Evolutionary conservation across 257 asterid genomes (phyloP).

Genomic region (Salvia hispanica): DNA sequence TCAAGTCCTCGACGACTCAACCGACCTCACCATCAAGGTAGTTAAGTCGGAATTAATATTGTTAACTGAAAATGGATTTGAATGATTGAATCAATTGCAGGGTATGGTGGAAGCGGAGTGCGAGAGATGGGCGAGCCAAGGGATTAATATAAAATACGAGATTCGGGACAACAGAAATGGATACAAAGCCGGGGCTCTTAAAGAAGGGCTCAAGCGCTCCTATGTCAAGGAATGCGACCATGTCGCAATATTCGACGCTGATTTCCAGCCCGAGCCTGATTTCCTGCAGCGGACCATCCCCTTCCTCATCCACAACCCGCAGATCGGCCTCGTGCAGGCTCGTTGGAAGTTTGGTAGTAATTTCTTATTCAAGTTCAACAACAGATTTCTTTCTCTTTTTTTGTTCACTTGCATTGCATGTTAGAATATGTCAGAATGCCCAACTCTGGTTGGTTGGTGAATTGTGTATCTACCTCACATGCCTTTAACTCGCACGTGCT

Average conservation of each 20-base stretch:
- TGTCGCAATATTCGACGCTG: conserved; percentile 89
- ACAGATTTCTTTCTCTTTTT: too few species aligned
- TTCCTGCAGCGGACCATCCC: conserved; percentile 79
- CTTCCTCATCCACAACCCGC: conserved; percentile 73
- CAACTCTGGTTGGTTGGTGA: conserved; percentile 30
- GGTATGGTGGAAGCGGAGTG: conserved; percentile 81
- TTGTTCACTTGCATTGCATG: conserved; percentile 2
- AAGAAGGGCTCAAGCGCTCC: conserved; percentile 67
- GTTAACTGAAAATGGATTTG: too few species aligned
- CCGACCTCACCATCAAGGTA: conserved; percentile 74
- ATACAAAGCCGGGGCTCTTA: conserved; percentile 94
- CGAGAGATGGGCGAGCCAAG: conserved; percentile 90
- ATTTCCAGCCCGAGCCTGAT: conserved; percentile 97
- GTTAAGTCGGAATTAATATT: conserved; percentile 32
- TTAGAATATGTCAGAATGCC: background rate
- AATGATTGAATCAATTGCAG: conserved; percentile 35
- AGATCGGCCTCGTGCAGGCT: conserved; percentile 85
- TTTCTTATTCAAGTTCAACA: background rate
- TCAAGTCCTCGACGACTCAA: conserved; percentile 94
- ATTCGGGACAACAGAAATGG: conserved; percentile 85
- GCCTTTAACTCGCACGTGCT: conserved; percentile 45
- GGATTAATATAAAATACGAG: conserved; percentile 85
- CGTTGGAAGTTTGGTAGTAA: conserved; percentile 85
- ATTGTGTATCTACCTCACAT: too few species aligned
- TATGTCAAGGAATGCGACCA: conserved; percentile 81